Evolutionary conservation across 495 filamentous ascomycete genomes (phyloP).

Genomic region (Cercophora sp.): DNA sequence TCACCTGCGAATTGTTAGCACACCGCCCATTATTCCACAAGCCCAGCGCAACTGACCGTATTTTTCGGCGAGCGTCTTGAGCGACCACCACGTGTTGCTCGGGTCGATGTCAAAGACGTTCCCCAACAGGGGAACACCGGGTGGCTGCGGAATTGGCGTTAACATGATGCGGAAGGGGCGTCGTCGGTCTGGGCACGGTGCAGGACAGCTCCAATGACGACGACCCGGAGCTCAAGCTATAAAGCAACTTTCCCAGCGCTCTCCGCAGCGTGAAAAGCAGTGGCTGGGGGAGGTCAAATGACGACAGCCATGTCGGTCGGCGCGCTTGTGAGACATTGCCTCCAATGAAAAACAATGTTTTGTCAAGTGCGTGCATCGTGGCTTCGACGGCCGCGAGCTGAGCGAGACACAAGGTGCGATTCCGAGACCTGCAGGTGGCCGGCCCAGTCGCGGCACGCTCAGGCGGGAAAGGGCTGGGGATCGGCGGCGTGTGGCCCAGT

Average conservation of each 20-base stretch:
- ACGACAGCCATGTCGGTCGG: background rate
- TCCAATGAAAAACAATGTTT: background rate
- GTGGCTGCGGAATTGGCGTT: slow-evolving; percentile 58
- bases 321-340: background rate
- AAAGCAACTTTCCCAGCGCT: background rate
- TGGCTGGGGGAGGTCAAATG: slow-evolving; percentile 4
- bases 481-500: slow-evolving; percentile 1
- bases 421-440: background rate
- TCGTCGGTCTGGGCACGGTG: background rate
- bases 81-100: slow-evolving; percentile 57
- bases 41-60: slow-evolving; percentile 50
- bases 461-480: slow-evolving; percentile 1
- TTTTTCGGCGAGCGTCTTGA: slow-evolving; percentile 59
- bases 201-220: background rate
- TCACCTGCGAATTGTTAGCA: slow-evolving; percentile 43
- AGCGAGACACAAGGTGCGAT: background rate
- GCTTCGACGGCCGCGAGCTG: background rate
- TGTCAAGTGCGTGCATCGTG: slow-evolving; percentile 2
- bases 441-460: background rate
- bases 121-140: slow-evolving; percentile 62
- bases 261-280: background rate
- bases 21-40: background rate
- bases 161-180: slow-evolving; percentile 29
- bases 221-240: background rate
- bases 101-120: slow-evolving; percentile 63